Percentiles rank a stretch among this genome's conserved stretches.
These are phyloP conservation scores for Cyclanthera cordifolia DNA, from an alignment of 306 rosid genomes.

Conservation along the genomic window DNA sequence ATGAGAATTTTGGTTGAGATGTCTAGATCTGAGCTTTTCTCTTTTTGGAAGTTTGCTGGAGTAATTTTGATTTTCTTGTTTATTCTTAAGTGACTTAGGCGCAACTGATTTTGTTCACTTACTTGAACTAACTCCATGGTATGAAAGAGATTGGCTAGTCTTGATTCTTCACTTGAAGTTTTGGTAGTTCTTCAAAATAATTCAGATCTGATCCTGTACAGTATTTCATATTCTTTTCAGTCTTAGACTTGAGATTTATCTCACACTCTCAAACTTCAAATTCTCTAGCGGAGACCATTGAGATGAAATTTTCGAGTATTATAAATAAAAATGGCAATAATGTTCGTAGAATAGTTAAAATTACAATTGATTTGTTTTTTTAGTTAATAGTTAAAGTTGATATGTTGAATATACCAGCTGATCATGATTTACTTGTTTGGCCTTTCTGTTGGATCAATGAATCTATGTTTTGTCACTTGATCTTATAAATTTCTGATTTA, in stretches of 20 bases:
- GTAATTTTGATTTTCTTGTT: not conserved
- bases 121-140: not conserved
- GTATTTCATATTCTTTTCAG: not conserved
- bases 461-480: not conserved
- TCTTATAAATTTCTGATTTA: not conserved
- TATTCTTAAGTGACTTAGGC: not conserved
- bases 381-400: no score
- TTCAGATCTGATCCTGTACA: not conserved
- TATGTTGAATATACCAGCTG: not conserved
- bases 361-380: not conserved
- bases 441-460: not conserved
- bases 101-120: not conserved
- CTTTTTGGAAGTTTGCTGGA: not conserved
- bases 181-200: not conserved
- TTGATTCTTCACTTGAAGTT: not conserved
- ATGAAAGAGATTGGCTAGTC: not conserved
- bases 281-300: not conserved
- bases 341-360: not conserved
- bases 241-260: not conserved
- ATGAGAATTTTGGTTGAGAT: not conserved
- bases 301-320: not conserved
- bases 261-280: not conserved
- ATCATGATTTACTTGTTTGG: not conserved
- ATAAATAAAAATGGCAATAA: not conserved
- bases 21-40: conserved; percentile 13